Percentiles rank a stretch among this genome's conserved stretches.
These are phyloP conservation scores for Colletotrichum musae DNA, from an alignment of 2,329 filamentous ascomycete genomes.

Conservation along the genomic window DNA sequence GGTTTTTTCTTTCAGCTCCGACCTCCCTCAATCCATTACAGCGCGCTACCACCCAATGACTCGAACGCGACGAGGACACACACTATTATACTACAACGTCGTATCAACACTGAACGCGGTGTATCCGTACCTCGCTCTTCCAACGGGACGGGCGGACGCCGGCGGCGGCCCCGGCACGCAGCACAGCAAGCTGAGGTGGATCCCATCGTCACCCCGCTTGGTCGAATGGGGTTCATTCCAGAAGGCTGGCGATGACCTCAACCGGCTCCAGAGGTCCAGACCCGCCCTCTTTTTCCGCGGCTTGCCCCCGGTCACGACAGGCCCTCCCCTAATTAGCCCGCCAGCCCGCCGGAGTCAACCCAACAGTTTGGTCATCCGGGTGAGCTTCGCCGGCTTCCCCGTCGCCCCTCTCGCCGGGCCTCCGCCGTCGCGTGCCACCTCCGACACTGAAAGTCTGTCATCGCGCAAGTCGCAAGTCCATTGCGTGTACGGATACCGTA, in stretches of 20 bases:
- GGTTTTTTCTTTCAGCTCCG: slow-evolving; percentile 13
- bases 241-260: slow-evolving; percentile 28
- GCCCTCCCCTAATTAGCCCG: not conserved
- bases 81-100: not conserved
- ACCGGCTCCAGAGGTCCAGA: slow-evolving; percentile 22
- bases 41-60: slow-evolving; percentile 29
- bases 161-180: slow-evolving; percentile 7
- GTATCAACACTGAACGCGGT: no score
- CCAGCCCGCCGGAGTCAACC: slow-evolving; percentile 28
- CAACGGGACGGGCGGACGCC: slow-evolving; percentile 22
- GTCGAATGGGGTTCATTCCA: slow-evolving; percentile 39
- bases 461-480: slow-evolving; percentile 1
- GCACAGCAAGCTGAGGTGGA: slow-evolving; percentile 14
- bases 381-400: slow-evolving; percentile 27
- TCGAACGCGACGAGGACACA: slow-evolving; percentile 10
- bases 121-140: not conserved
- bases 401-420: slow-evolving; percentile 11
- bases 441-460: slow-evolving; percentile 1
- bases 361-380: slow-evolving; percentile 27
- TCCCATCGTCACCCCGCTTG: not conserved
- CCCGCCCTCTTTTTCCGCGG: slow-evolving; percentile 18
- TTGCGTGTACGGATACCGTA: not conserved
- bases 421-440: slow-evolving; percentile 18
- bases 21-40: slow-evolving; percentile 11
- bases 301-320: slow-evolving; percentile 1